Evolutionary conservation across 176 grass and related monocot species (phyloP), one percentile per base, ranked within the genome.

Genomic region (Oryza meridionalis): DNA sequence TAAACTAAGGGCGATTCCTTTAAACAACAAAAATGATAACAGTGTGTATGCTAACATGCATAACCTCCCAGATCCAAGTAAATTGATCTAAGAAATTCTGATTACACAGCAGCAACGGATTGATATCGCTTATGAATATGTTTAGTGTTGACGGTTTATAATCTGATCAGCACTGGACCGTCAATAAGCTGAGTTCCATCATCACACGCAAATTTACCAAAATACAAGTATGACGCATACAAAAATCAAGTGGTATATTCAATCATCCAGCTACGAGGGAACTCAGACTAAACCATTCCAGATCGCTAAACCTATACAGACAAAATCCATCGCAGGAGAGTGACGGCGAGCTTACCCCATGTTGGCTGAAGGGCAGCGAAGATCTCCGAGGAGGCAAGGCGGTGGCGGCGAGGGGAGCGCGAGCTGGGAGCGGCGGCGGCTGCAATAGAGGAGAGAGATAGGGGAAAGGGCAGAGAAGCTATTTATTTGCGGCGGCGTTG

Each of bases 111-210:
- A 84, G 82, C 89, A 88, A 88, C 81, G 55, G 59, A 73, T 91
- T 88, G 11, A 69, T 91, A 4, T 88, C 25, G 85, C 89, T 91
- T 88, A 88, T 88, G 85, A 88, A 65, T 84, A 73, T 88, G 89
- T 91, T 91, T 88, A 81, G 89, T 21, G 21, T 72, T 88, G 85
- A 88, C 67, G 89, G 81, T 77, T 17, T 38, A 66, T 3, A 85
- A 81, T 85, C 82, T 84, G 77, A 91, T 85, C 89, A 91, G 85
- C 81, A 88, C 89, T 50, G 66, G 89, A 91, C 86, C 86, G 83
- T 92, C 90, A 65, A 79, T 82, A 88, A 91, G 85, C 89, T 31
- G 2, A 31, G 29, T 31, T 31, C 29, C 29, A 31, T 29, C 27
- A 29, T 31, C 29, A 31, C 29, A 31, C 29, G 29, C 29, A 31